These are phyloP conservation scores for Monilinia vaccinii-corymbosi DNA, from an alignment of 2,329 filamentous ascomycete species.

Conservation along the genomic window DNA sequence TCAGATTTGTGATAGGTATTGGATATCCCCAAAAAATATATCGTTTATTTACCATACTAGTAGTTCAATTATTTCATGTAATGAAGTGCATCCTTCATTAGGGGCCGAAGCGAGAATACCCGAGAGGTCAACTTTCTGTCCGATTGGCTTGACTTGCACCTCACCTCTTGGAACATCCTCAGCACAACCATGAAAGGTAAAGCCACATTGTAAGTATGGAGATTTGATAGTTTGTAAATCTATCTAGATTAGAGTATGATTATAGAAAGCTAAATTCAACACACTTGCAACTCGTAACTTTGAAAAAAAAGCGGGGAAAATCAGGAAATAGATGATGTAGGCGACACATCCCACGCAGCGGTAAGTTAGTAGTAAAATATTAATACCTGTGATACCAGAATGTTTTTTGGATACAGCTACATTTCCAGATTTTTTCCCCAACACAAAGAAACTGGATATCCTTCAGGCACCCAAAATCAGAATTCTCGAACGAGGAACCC, in stretches of 20 bases:
- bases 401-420: too few species aligned
- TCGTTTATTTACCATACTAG: background rate
- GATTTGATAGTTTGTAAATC: background rate
- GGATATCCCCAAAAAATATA: too few species aligned
- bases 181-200: background rate
- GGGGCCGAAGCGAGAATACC: background rate
- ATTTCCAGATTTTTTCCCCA: background rate
- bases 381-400: too few species aligned
- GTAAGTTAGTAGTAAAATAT: background rate
- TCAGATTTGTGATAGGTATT: too few species aligned
- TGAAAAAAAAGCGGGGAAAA: background rate
- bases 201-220: background rate
- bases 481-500: too few species aligned
- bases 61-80: background rate
- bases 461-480: background rate
- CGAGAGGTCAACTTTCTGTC: background rate
- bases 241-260: background rate
- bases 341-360: too few species aligned
- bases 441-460: background rate
- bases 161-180: background rate
- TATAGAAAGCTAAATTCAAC: background rate
- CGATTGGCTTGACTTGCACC: background rate
- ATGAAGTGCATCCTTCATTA: background rate
- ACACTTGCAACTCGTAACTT: background rate
- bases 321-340: background rate